Evolutionary conservation across 2,329 filamentous ascomycete species (phyloP).

Genomic region (Cladophialophora bantiana): DNA sequence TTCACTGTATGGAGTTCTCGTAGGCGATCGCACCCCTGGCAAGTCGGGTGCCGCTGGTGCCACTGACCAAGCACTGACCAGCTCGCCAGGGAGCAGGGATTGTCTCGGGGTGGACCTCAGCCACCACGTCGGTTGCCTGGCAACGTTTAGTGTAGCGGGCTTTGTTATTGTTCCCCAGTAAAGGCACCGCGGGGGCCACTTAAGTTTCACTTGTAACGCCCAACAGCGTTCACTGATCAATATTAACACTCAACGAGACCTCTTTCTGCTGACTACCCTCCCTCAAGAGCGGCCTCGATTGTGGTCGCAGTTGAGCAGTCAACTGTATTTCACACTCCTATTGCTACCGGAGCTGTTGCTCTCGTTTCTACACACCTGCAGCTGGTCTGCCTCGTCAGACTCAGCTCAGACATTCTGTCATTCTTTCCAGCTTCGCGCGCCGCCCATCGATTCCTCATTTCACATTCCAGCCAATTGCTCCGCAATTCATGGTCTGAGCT

Average conservation of each 20-base stretch:
- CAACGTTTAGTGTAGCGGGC: slow-evolving; percentile 3
- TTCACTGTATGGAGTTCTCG: background rate
- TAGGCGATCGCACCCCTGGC: background rate
- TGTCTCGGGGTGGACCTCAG: slow-evolving; percentile 10
- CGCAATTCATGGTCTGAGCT: slow-evolving; percentile 39
- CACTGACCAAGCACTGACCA: too few species aligned
- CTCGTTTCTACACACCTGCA: slow-evolving; percentile 28
- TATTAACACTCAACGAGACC: slow-evolving; percentile 15
- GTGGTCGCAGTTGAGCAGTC: slow-evolving; percentile 22
- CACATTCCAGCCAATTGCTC: background rate
- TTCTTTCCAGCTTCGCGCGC: slow-evolving; percentile 30
- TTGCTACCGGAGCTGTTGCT: slow-evolving; percentile 9
- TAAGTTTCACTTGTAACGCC: slow-evolving; percentile 15
- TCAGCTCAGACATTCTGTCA: slow-evolving; percentile 21
- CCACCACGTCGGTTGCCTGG: slow-evolving; percentile 7
- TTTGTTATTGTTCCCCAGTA: slow-evolving; percentile 15
- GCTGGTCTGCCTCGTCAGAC: slow-evolving; percentile 38
- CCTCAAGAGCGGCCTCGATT: slow-evolving; percentile 25
- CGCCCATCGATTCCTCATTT: slow-evolving; percentile 22
- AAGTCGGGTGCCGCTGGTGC: background rate
- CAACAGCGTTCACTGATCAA: slow-evolving; percentile 4
- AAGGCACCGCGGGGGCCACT: slow-evolving; percentile 10
- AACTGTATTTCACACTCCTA: slow-evolving; percentile 26
- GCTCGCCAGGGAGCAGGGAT: background rate
- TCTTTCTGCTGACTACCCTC: slow-evolving; percentile 21